These are phyloP conservation scores for Beta lomatogona DNA, from an alignment of 179 eudicot genomes.

Conservation along the genomic window DNA sequence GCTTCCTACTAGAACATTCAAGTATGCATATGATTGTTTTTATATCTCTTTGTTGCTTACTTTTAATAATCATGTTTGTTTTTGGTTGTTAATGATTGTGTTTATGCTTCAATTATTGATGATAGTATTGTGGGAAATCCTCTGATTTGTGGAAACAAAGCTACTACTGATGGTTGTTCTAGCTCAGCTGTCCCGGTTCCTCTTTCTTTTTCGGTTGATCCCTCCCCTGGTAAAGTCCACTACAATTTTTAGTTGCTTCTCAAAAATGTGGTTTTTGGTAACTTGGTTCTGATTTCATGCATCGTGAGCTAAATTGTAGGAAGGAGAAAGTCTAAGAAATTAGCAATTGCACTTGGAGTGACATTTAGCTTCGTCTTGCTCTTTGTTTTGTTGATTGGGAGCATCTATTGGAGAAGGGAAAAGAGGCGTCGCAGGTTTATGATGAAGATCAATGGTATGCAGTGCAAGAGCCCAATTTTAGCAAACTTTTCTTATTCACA, in stretches of 20 bases:
- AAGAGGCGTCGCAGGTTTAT: constrained; percentile 39
- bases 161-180: constrained; percentile 62
- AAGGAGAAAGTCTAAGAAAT: constrained; percentile 53
- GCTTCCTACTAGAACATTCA: constrained; percentile 78
- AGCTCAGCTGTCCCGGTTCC: constrained; percentile 54
- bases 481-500: background rate
- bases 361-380: constrained; percentile 54
- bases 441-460: constrained; percentile 72
- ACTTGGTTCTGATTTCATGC: constrained; percentile 4
- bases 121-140: constrained; percentile 74
- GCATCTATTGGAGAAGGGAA: constrained; percentile 48
- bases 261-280: background rate
- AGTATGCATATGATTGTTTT: constrained; percentile 48
- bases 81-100: constrained; percentile 25
- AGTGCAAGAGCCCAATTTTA: background rate
- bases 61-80: background rate
- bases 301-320: constrained; percentile 41
- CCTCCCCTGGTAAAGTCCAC: constrained; percentile 56
- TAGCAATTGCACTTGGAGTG: constrained; percentile 82
- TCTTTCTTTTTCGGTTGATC: constrained; percentile 53
- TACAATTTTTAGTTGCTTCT: background rate
- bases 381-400: constrained; percentile 42
- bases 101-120: constrained; percentile 6
- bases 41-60: constrained; percentile 1
- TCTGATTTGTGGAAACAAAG: constrained; percentile 68